Evolutionary conservation across 345 rosid genomes (phyloP).

Genomic region (Populus davidiana): DNA sequence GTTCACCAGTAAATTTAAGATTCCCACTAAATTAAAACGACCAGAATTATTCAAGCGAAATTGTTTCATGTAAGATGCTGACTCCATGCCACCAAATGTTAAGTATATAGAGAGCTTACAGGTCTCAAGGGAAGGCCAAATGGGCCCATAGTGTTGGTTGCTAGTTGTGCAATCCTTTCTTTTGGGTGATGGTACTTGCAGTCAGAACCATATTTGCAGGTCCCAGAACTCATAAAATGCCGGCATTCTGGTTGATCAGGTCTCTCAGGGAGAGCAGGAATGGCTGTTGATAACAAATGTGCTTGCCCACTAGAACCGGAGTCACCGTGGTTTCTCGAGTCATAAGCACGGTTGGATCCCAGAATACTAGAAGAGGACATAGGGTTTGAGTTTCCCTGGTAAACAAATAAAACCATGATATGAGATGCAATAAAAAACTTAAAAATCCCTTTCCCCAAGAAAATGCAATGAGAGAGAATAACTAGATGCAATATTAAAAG

Average conservation of each 20-base stretch:
- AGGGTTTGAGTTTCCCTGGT: conserved; percentile 46
- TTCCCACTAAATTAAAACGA: neutral
- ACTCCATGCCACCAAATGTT: neutral
- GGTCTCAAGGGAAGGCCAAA: conserved; percentile 64
- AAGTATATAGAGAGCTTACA: conserved; percentile 40
- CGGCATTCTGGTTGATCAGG: conserved; percentile 76
- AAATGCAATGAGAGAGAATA: neutral
- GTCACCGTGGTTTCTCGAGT: conserved; percentile 44
- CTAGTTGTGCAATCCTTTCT: conserved; percentile 51
- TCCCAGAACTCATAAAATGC: conserved; percentile 65
- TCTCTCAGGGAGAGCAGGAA: conserved; percentile 51
- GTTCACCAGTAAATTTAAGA: neutral
- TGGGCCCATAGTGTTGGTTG: conserved; percentile 33
- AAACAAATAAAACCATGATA: conserved; percentile 3
- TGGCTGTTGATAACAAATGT: conserved; percentile 31
- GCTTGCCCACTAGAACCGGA: conserved; percentile 48
- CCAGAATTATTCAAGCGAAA: neutral
- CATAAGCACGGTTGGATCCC: conserved; percentile 45
- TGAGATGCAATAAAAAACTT: neutral
- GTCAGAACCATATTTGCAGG: conserved; percentile 74
- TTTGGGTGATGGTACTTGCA: conserved; percentile 85
- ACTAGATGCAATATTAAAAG: conserved; percentile 1
- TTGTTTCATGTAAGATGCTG: neutral
- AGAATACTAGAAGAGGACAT: conserved; percentile 36
- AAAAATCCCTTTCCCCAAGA: neutral